Percentiles rank a stretch among this genome's conserved stretches.
Conservation (phyloP, 2,329 filamentous ascomycete genomes). For the Metarhizium anisopliae region DNA sequence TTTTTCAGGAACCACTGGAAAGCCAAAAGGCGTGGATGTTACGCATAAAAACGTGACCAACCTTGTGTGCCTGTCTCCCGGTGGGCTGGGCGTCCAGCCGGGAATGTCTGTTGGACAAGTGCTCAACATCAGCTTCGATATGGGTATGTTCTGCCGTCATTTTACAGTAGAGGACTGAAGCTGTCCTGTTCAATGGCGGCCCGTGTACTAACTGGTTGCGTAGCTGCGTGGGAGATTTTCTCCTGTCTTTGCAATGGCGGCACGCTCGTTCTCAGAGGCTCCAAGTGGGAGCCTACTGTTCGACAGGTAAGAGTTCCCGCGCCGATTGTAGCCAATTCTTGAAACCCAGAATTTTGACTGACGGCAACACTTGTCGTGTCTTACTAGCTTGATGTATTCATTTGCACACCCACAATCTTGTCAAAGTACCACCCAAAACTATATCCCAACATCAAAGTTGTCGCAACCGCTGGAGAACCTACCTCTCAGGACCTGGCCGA, state of each 20-base stretch:
- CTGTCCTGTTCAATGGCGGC: background rate
- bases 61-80: slow-evolving; percentile 40
- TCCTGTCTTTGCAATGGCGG: slow-evolving; percentile 48
- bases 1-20: slow-evolving; percentile 39
- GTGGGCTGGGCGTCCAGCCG: slow-evolving; percentile 37
- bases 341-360: background rate
- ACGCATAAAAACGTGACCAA: slow-evolving; percentile 47
- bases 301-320: slow-evolving; percentile 25
- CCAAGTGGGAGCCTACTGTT: slow-evolving; percentile 38
- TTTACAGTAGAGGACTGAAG: slow-evolving; percentile 6
- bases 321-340: background rate
- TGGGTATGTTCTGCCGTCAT: slow-evolving; percentile 36
- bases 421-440: slow-evolving; percentile 36
- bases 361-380: background rate
- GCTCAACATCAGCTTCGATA: slow-evolving; percentile 51
- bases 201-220: slow-evolving; percentile 6
- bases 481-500: slow-evolving; percentile 42
- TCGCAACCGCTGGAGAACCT: slow-evolving; percentile 48
- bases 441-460: slow-evolving; percentile 41
- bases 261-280: slow-evolving; percentile 42
- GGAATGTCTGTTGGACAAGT: slow-evolving; percentile 46
- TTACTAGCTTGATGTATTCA: slow-evolving; percentile 41
- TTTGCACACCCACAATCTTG: slow-evolving; percentile 46
- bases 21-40: slow-evolving; percentile 50
- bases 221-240: slow-evolving; percentile 53